A percentile compares a stretch with the other conserved stretches of the same genome.
These are phyloP conservation scores for Penicillium sp. DNA, from an alignment of 2,329 filamentous ascomycete genomes.

Conservation along the genomic window DNA sequence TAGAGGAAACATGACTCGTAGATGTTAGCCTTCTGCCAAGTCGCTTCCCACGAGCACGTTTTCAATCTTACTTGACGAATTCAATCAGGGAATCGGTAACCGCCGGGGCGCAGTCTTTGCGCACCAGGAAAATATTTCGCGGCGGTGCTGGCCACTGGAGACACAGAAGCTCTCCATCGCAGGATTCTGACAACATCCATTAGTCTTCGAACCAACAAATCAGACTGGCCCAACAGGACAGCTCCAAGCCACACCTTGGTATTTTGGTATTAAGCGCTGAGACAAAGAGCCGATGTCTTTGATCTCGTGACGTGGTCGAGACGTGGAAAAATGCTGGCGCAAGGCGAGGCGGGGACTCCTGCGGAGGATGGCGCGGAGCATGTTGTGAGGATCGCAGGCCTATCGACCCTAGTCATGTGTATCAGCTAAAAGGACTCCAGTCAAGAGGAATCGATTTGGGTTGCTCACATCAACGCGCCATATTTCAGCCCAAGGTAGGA, in stretches of 20 bases:
- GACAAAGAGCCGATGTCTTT: slow-evolving; percentile 45
- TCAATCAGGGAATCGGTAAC: slow-evolving; percentile 58
- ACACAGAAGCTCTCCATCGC: slow-evolving; percentile 59
- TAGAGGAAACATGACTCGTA: slow-evolving; percentile 68
- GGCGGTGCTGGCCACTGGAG: slow-evolving; percentile 67
- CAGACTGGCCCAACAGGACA: not conserved
- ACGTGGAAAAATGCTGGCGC: slow-evolving; percentile 42
- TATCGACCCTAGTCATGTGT: slow-evolving; percentile 1
- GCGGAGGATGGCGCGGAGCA: slow-evolving; percentile 21
- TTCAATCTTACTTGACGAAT: slow-evolving; percentile 48
- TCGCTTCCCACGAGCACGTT: not conserved
- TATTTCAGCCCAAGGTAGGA: not conserved
- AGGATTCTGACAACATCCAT: slow-evolving; percentile 47
- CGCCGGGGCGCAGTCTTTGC: slow-evolving; percentile 59
- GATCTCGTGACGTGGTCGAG: slow-evolving; percentile 41
- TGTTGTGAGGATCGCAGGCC: slow-evolving; percentile 8
- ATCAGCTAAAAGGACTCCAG: not conserved
- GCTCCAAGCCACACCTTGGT: slow-evolving; percentile 53
- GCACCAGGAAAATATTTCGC: slow-evolving; percentile 65
- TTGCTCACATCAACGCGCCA: slow-evolving; percentile 8
- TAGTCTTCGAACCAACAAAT: slow-evolving; percentile 1
- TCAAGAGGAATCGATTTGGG: not conserved
- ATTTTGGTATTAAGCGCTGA: slow-evolving; percentile 58
- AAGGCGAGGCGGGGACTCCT: slow-evolving; percentile 9
- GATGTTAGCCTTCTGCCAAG: slow-evolving; percentile 30